Evolutionary conservation across 2,329 filamentous ascomycete genomes (phyloP), one percentile per base, ranked within the genome.

Genomic region (Triangularia setosa): DNA sequence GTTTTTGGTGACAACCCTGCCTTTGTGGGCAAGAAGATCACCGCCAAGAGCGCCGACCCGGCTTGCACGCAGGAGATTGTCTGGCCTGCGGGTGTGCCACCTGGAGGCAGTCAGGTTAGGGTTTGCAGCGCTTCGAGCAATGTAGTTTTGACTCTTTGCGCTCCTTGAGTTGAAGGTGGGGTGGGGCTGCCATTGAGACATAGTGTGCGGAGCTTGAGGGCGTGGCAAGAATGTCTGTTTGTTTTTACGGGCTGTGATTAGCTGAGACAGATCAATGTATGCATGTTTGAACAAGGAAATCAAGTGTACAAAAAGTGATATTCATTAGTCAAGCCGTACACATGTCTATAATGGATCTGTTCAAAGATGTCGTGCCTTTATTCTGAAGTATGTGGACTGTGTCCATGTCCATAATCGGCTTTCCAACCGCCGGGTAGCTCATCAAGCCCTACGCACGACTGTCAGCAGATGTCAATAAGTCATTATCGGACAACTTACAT

Each of bases 51-150:
- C 64, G 68, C 68, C 35, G 67, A 75, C 40, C 35, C 62, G 4
- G 68, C 64, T 1, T 80, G 78, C 71, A 48, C 40, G n/a, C 73
- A 73, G 1, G 60, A 67, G 3, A 79, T 80, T 40, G 69, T 73
- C 8, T 80, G 77, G 77, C 55, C 66, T 0, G 65, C 71, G 2
- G 78, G 78, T 4, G 68, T 71, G 6, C 74, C 74, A 8, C 76
- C 76, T 0, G 75, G 71, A 0, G 76, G 76, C 0, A 76, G 73
- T 64, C 76, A 79, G 71, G 75, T 76, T 55, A 78, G 78, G 73
- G 70, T 69, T 2, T 79, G 78, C 65, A 71, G 66, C 11, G 66
- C 71, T 2, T 63, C 65, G 2, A 69, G 74, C 64, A 74, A 78
- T 62, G 73, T 79, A 0, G 73, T 71, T 1, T 62, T 79, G 60